Evolutionary conservation across 1,139 yeast species (phyloP), one percentile per base, ranked within the genome.

Genomic region (Taiozyma onychis): DNA sequence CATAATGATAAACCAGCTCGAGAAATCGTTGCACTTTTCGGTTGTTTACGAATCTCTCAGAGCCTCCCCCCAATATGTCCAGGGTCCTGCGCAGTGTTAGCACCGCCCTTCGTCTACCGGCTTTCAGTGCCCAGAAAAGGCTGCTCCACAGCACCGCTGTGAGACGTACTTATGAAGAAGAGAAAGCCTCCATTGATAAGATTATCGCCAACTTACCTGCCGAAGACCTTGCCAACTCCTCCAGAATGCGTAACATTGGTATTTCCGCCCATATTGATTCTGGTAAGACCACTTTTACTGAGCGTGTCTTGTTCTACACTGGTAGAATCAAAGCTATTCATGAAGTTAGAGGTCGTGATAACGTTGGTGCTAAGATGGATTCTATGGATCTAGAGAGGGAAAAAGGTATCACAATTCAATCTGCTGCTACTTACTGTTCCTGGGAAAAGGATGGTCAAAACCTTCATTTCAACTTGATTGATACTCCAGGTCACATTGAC

Each of bases 351-450:
- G 99, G 99, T 47, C 83, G 95, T 64, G 99, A 93, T 69, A 84
- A 91, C 59, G 98, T 93, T 53, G 99, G 99, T 52, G 99, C 99
- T 53, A 93, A 90, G 72, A 93, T 93, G 96, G 99, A 93, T 66
- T 90, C 91, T 57, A 89, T 93, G 95, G 99, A 93, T 61, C 79
- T 93, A 60, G 99, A 93, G 72, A 81, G 99, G 68, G 98, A 91
- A 72, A 88, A 95, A 66, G 99, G 99, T 67, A 93, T 93, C 62
- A 93, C 99, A 50, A 93, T 93, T 67, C 99, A 93, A 72, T 89
- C 97, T 53, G 99, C 99, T 54, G 99, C 99, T 41, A 93, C 99
- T 2, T 93, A 88, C 74, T 93, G 98, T 75, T 85, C 95, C 51
- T 93, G 99, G 99, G 84, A 84, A 52, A 88, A 88, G 67, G 85